Conservation (phyloP, 805 yeast genomes). For the Barnettozyma pratensis region DNA sequence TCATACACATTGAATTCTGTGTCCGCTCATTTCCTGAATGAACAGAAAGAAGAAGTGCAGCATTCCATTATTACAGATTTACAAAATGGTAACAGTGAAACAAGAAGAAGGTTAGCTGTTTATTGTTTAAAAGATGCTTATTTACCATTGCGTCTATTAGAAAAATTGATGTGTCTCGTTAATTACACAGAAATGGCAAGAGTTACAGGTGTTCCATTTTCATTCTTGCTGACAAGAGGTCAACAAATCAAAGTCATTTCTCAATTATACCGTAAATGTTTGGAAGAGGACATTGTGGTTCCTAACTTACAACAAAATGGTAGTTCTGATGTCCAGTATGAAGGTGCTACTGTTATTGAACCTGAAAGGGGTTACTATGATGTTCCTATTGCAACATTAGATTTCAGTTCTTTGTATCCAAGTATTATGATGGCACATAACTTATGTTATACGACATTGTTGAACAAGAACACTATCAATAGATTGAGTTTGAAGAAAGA, state of each 20-base stretch:
- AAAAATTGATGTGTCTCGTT: constrained; percentile 92
- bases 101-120: constrained; percentile 92
- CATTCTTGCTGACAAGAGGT: constrained; percentile 83
- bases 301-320: constrained; percentile 84
- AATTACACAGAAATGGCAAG: constrained; percentile 99
- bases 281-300: constrained; percentile 77
- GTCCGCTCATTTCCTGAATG: constrained; percentile 87
- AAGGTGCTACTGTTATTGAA: constrained; percentile 98
- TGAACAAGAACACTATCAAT: constrained; percentile 64
- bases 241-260: constrained; percentile 98
- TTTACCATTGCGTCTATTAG: constrained; percentile 80
- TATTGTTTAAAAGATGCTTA: constrained; percentile 96
- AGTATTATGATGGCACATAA: constrained; percentile 99
- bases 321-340: constrained; percentile 83
- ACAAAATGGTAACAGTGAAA: constrained; percentile 88
- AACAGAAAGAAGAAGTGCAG: constrained; percentile 97
- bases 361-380: constrained; percentile 94
- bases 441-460: constrained; percentile 86
- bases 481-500: constrained; percentile 58
- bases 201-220: constrained; percentile 97
- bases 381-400: constrained; percentile 95
- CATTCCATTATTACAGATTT: constrained; percentile 93
- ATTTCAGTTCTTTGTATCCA: constrained; percentile 96
- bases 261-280: constrained; percentile 89
- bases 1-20: constrained; percentile 94